Evolutionary conservation across 208 protist species (phyloP).

Genomic region (Wallacemonas sp.): DNA sequence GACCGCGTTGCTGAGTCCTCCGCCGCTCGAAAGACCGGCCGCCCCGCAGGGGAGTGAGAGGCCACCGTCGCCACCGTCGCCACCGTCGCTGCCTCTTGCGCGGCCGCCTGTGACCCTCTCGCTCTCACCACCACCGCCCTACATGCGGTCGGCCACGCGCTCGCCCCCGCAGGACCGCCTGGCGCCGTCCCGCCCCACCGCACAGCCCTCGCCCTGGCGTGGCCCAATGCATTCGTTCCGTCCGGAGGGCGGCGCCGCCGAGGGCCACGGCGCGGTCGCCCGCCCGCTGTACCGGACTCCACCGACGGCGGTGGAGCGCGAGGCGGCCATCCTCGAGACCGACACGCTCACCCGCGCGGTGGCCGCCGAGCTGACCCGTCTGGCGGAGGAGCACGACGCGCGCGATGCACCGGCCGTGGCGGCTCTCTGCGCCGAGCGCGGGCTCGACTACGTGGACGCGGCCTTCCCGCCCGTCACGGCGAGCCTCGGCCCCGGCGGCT

Average conservation of each 20-base stretch:
- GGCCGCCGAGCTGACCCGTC: constrained; percentile 22
- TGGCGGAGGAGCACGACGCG: constrained; percentile 23
- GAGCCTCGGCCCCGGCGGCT: constrained; percentile 32
- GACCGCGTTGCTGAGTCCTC: constrained; percentile 5
- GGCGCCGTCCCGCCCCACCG: neutral
- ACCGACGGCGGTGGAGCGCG: constrained; percentile 14
- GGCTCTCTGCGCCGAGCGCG: constrained; percentile 35
- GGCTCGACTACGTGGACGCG: constrained; percentile 57
- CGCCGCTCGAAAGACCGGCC: neutral
- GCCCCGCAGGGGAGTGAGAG: too few relatives aligned
- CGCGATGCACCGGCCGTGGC: constrained; percentile 27
- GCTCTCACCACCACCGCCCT: constrained; percentile 8
- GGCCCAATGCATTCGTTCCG: constrained; percentile 34
- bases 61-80: neutral
- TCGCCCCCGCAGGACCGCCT: neutral
- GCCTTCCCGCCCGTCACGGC: constrained; percentile 49
- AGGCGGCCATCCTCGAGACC: constrained; percentile 28
- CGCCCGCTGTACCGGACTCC: constrained; percentile 12
- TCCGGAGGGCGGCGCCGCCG: neutral
- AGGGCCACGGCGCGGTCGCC: neutral
- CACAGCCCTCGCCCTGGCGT: constrained; percentile 5
- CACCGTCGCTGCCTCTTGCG: neutral
- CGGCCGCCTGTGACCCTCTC: neutral
- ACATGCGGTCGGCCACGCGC: constrained; percentile 11
- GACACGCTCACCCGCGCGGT: constrained; percentile 28